A percentile compares a stretch with the other conserved stretches of the same genome.
These are phyloP conservation scores for Punica granatum DNA, from an alignment of 345 rosid species.

Conservation along the genomic window DNA sequence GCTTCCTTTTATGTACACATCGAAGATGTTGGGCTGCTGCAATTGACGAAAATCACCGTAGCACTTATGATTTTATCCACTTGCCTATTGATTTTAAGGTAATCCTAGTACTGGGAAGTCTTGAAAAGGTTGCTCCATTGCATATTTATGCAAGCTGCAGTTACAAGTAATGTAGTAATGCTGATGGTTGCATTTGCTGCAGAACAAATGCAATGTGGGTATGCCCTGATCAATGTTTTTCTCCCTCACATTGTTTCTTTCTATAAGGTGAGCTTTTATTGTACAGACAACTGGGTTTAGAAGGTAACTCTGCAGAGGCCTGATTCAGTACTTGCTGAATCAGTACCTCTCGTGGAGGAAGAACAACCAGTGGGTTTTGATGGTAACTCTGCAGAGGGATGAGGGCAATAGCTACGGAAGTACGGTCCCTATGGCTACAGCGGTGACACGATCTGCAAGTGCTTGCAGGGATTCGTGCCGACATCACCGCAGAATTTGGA, in stretches of 20 bases:
- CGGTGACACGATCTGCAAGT: slow-evolving; percentile 13
- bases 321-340: slow-evolving; percentile 12
- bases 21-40: slow-evolving; percentile 91
- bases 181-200: slow-evolving; percentile 23
- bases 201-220: slow-evolving; percentile 99
- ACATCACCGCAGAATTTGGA: slow-evolving; percentile 4
- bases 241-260: slow-evolving; percentile 80
- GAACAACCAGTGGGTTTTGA: slow-evolving; percentile 4
- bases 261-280: slow-evolving; percentile 62
- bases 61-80: slow-evolving; percentile 89
- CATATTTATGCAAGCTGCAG: background rate
- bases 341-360: slow-evolving; percentile 16
- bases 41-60: slow-evolving; percentile 78
- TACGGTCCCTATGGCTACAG: slow-evolving; percentile 24
- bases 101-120: slow-evolving; percentile 12
- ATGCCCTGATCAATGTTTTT: slow-evolving; percentile 85
- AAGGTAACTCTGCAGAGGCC: no score
- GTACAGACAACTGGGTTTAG: no score
- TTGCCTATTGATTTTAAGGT: slow-evolving; percentile 95
- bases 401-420: slow-evolving; percentile 16
- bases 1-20: slow-evolving; percentile 63
- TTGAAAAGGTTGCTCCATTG: background rate
- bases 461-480: slow-evolving; percentile 28
- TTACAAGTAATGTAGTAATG: background rate
- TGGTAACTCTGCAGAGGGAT: slow-evolving; percentile 24